Percentiles rank a stretch among this genome's conserved stretches.
These are phyloP conservation scores for Podaxis mareebaensis DNA, from an alignment of 768 basidiomycete species.

Conservation along the genomic window DNA sequence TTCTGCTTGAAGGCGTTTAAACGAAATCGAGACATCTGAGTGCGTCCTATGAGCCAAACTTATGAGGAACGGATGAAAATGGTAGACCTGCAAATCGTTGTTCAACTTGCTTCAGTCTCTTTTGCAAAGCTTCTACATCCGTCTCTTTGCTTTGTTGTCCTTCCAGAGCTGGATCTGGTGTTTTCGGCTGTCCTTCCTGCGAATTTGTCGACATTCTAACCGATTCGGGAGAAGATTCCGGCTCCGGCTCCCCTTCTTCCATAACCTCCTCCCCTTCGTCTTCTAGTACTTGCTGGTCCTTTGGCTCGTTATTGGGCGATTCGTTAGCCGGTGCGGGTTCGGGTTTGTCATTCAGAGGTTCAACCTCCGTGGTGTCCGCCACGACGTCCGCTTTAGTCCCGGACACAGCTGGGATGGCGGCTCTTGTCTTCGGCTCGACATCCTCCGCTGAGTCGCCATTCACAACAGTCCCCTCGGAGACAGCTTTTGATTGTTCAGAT, in stretches of 20 bases:
- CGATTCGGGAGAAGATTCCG: neutral
- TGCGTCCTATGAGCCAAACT: neutral
- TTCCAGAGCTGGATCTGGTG: neutral
- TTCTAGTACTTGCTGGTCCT: neutral
- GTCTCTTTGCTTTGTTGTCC: neutral
- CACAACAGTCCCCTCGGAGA: no score
- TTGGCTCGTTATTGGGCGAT: neutral
- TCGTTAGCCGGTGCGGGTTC: neutral
- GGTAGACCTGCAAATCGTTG: slow-evolving; percentile 71
- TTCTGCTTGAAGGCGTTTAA: slow-evolving; percentile 74
- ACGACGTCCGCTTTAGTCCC: neutral
- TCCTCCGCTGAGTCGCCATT: neutral
- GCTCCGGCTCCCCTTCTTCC: neutral
- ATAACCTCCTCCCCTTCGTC: neutral
- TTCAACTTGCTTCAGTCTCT: slow-evolving; percentile 69
- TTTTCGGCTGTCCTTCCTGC: neutral
- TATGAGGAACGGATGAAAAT: neutral
- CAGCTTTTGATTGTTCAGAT: neutral
- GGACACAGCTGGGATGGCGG: neutral
- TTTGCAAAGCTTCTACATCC: slow-evolving; percentile 60
- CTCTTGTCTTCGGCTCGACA: neutral
- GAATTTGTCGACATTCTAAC: neutral
- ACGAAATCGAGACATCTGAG: slow-evolving; percentile 78
- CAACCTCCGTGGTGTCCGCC: neutral
- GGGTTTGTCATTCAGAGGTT: neutral